phyloP scores from a whole-genome alignment of 1,284 basidiomycete genomes.

The Entoloma clypeatum region DNA sequence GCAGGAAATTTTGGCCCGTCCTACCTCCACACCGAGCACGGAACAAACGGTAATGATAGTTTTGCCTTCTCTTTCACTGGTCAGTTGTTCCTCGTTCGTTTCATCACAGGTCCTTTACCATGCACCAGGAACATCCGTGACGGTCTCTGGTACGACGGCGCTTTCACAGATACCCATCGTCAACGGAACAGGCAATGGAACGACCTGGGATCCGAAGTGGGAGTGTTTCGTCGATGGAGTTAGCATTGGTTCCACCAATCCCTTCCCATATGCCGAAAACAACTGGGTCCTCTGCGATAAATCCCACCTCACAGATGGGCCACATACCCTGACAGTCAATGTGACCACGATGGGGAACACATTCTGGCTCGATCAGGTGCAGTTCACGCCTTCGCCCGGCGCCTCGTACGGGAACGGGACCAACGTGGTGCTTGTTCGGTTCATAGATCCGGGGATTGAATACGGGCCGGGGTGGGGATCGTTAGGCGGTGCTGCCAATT shows the following conservation, averaged over 20 bases:
- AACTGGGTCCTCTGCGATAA: constrained; percentile 27
- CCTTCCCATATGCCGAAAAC: constrained; percentile 23
- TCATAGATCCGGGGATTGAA: constrained; percentile 21
- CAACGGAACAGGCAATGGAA: constrained; percentile 13
- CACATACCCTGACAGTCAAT: constrained; percentile 25
- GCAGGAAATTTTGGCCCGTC: constrained; percentile 23
- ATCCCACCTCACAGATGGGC: constrained; percentile 16
- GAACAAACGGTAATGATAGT: constrained; percentile 18
- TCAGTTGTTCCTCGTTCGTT: constrained; percentile 4
- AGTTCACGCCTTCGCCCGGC: constrained; percentile 22
- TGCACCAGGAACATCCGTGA: constrained; percentile 13
- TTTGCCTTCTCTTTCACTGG: constrained; percentile 23
- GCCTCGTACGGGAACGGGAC: constrained; percentile 16
- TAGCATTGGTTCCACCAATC: constrained; percentile 19
- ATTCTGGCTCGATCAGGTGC: constrained; percentile 30
- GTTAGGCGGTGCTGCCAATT: constrained; percentile 19
- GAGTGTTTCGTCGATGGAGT: constrained; percentile 26
- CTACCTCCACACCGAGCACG: constrained; percentile 23
- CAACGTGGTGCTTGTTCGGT: constrained; percentile 21
- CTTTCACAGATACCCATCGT: too few species aligned
- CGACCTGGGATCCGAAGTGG: constrained; percentile 22
- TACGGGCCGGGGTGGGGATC: constrained; percentile 26
- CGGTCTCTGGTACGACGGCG: constrained; percentile 24
- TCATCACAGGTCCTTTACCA: neutral
- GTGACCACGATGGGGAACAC: constrained; percentile 20